phyloP scores from a whole-genome alignment of 2,329 filamentous ascomycete genomes.

The Microcyclospora tardicrescens region DNA sequence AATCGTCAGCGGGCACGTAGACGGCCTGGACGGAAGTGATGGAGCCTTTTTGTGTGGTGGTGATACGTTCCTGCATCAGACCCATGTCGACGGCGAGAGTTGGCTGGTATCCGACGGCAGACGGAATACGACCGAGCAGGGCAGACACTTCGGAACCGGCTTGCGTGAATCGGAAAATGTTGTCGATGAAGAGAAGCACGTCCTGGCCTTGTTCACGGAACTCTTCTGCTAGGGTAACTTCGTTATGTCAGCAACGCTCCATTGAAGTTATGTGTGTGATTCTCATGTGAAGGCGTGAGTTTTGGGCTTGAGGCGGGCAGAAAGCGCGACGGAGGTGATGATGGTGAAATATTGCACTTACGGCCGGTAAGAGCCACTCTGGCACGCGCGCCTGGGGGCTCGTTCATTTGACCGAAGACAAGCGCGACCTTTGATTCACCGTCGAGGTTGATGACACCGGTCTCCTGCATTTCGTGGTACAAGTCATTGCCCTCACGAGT shows the following conservation, averaged over 20 bases:
- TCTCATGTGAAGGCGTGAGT: no score
- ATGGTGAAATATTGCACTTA: background rate
- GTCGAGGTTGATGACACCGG: constrained; percentile 96
- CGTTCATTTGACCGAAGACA: constrained; percentile 99
- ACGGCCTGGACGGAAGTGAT: constrained; percentile 99
- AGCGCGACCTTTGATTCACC: constrained; percentile 99
- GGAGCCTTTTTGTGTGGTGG: constrained; percentile 97
- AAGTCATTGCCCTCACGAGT: constrained; percentile 99
- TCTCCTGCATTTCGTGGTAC: constrained; percentile 99
- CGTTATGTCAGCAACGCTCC: constrained; percentile 1
- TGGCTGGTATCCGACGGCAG: constrained; percentile 99
- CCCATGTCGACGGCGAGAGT: constrained; percentile 98
- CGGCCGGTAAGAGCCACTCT: constrained; percentile 93
- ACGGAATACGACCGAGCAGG: constrained; percentile 97
- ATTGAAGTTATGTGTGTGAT: background rate
- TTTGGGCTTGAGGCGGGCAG: no score
- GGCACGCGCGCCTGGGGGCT: constrained; percentile 97
- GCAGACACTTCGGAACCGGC: constrained; percentile 99
- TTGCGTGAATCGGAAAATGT: constrained; percentile 99
- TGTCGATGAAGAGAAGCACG: constrained; percentile 99
- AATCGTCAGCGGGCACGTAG: constrained; percentile 99
- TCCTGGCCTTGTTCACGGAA: constrained; percentile 70
- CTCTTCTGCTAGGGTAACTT: constrained; percentile 61
- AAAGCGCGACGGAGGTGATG: background rate
- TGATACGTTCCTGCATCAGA: constrained; percentile 99